Base-by-base conservation (phyloP, 306 rosid genomes). In the Vicia faba region DNA sequence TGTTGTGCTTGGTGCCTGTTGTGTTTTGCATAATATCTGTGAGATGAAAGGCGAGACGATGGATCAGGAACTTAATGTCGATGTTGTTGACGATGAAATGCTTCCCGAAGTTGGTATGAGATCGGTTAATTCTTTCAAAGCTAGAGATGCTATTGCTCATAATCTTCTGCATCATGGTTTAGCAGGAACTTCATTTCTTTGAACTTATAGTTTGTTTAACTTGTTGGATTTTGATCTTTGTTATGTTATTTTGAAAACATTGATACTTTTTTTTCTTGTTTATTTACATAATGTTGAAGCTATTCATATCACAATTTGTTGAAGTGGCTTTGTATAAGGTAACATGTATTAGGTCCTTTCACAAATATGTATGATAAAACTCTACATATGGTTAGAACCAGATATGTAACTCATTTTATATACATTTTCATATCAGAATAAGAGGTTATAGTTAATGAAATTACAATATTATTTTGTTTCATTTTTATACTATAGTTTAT, bases 131-230 rank as follows among this genome's bases (percentile, higher is more conserved):
- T 83, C 99, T 0, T 78, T 75, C 82, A 86, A 90, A 75, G 87
- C 96, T 5, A 81, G 99, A 72, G 99, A 95, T 59, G 64, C 86
- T 39, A 95, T 95, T 81, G 97, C 99, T 48, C 99, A 95, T 80
- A 90, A 95, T 81, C 86, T 95, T n/a, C 67, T 95, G 58, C 97
- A 95, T 70, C 99, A 88, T 81, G 99, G 99, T 25, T 81, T 90
- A 33, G 99, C 96, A 3, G 99, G 97, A 63, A 85, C 97, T 54
- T 64, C 92, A 29, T 93, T 86, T 81, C 81, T 90, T 15, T 90
- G 78, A 79, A 20, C 31, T 9, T 9, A 15, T 49, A 15, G 9
- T 68, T 69, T 74, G 59, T 51, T 57, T 61, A 61, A 61, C 39
- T 40, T 61, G 19, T 61, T 61, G 67, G 23, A 12, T 61, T 63